Percentiles rank a stretch among this genome's conserved stretches.
phyloP scores from a whole-genome alignment of 495 filamentous ascomycete genomes.

The Xylaria flabelliformis region DNA sequence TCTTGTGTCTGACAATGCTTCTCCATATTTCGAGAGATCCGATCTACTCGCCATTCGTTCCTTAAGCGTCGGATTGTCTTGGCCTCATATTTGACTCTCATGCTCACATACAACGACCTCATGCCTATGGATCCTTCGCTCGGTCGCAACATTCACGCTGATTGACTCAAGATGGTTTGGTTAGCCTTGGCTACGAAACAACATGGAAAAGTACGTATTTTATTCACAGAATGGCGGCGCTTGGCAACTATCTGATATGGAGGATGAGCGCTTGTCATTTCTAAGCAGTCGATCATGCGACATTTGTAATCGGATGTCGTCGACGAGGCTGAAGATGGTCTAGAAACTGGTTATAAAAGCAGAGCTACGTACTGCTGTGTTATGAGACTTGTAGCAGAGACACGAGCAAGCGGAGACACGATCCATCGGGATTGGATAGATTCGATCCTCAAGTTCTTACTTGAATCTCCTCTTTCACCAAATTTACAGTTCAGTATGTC shows the following conservation, averaged over 20 bases:
- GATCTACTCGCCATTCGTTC: not conserved
- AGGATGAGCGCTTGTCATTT: not conserved
- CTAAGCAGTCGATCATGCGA: not conserved
- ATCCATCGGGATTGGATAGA: not conserved
- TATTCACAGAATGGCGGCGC: not conserved
- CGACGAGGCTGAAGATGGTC: not conserved
- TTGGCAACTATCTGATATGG: not conserved
- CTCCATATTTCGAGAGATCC: not conserved
- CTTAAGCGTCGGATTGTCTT: not conserved
- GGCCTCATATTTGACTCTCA: not conserved
- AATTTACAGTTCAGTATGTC: constrained; percentile 37
- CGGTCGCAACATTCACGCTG: not conserved
- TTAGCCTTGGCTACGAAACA: not conserved
- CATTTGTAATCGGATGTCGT: not conserved
- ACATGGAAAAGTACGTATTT: not conserved
- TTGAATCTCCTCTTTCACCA: not conserved
- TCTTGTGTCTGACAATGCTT: not conserved
- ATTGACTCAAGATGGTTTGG: not conserved
- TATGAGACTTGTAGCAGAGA: not conserved
- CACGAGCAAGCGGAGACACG: not conserved
- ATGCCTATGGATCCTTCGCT: not conserved
- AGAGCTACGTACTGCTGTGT: not conserved
- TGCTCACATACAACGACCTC: not conserved
- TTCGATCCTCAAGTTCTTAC: not conserved
- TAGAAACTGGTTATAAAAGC: not conserved